Evolutionary conservation across 148 eudicot genomes (phyloP), one percentile per base, ranked within the genome.

Genomic region (Hydrangea macrophylla): DNA sequence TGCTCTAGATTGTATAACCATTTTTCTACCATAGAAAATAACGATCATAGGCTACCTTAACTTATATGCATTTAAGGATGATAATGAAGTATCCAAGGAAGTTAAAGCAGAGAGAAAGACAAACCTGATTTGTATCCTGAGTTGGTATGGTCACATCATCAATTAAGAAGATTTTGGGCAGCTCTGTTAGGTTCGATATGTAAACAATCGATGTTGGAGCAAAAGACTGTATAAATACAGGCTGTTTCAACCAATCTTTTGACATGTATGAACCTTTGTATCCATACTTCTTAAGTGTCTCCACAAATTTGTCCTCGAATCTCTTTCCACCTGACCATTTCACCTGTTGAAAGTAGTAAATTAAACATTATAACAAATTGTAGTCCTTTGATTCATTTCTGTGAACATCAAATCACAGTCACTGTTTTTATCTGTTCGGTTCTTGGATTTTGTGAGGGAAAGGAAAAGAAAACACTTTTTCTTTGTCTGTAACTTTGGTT

Each of bases 121-220:
- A 37, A 79, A 91, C 99, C 97, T 94, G 99, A 74, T 94, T 88
- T 11, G 99, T 94, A 74, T 94, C 99, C 75, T 94, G 88, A 68
- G 97, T 91, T 64, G 77, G 79, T 0, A 82, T 71, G 57, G 78
- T 72, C 22, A 78, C 64, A 28, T 94, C 93, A 74, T 87, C 93
- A 68, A 91, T 94, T 70, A 91, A 80, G 60, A 94, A 85, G 71
- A 94, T 73, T 70, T 87, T 91, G n/a, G 99, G 99, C 57, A 94
- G 79, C 59, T 94, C 88, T 0, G 99, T 94, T 70, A 62, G 80
- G 65, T 94, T 87, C 23, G 96, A 87, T 72, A 84, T 65, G 58
- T 94, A 81, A 33, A 85, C 82, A 65, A 94, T 89, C 1, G 97
- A 91, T 22, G 92, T 76, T 53, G 97, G 99, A 68, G 99, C 99